Evolutionary conservation across 805 yeast genomes (phyloP), one percentile per base, ranked within the genome.

Genomic region (Candida stauntonica): DNA sequence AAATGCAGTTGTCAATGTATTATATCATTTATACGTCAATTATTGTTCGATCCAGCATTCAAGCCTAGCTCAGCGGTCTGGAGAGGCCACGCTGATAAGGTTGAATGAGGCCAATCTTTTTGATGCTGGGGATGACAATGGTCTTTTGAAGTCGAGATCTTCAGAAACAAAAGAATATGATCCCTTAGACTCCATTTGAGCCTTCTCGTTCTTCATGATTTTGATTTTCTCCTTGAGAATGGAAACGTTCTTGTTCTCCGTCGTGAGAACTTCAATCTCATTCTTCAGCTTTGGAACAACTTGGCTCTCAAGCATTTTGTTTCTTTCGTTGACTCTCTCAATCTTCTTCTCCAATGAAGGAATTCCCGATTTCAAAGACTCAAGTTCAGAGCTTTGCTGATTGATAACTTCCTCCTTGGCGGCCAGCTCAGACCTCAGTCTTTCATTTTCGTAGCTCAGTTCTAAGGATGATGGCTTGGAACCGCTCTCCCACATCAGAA

Each of bases 391-490:
- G 39, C 66, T 64, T 23, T 70, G 61, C 41, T 74, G 72, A 31
- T 66, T 66, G 4, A 75, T 58, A 36, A 60, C 35, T 36, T 77
- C 79, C 23, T 73, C 74, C 45, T 75, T 71, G 24, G 65, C 60
- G 15, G 69, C 57, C 21, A 79, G 50, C 41, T 70, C 71, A 28
- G 68, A 58, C 50, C 67, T 70, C 41, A 81, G 50, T 35, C 71
- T 74, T 5, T 78, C 69, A 43, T 77, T 75, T 41, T 77, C 77
- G 48, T 75, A 73, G 26, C 73, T 70, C 43, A 81, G 54, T 36
- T 79, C 78, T 21, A 79, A 62, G 14, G 77, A 62, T 35, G 76
- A 68, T 20, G 85, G 80, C 20, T 66, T 56, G 35, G 63, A 61
- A 9, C 78, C 76, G 47, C 72, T 65, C 45, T 79, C 84, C 44